Percentiles rank a stretch among this genome's conserved stretches.
Conservation (phyloP, 1,284 basidiomycete species). For the Naganishia cerealis region DNA sequence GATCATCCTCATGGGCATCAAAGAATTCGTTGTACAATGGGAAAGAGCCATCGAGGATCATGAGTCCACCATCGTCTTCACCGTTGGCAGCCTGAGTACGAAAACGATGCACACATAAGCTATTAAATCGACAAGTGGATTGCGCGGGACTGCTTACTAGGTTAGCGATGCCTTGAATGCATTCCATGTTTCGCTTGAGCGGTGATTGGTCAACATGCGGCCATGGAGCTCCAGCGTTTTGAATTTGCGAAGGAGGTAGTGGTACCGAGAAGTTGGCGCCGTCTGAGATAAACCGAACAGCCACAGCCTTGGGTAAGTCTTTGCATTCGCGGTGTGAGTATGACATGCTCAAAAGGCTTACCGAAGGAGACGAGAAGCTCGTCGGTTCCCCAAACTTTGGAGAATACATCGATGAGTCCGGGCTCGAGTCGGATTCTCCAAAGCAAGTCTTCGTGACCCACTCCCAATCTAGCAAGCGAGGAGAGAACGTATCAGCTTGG, state of each 20-base stretch:
- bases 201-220: slow-evolving; percentile 54
- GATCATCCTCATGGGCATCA: slow-evolving; percentile 43
- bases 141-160: slow-evolving; percentile 35
- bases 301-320: slow-evolving; percentile 20
- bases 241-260: slow-evolving; percentile 39
- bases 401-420: slow-evolving; percentile 47
- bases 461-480: slow-evolving; percentile 46
- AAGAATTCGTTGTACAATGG: slow-evolving; percentile 51
- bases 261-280: slow-evolving; percentile 52
- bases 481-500: not conserved
- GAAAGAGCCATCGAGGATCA: slow-evolving; percentile 51
- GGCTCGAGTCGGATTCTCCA: slow-evolving; percentile 54
- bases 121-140: not conserved
- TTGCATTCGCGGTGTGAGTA: not conserved
- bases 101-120: not conserved
- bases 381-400: slow-evolving; percentile 53
- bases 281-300: slow-evolving; percentile 3
- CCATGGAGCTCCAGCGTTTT: slow-evolving; percentile 44
- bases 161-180: slow-evolving; percentile 55
- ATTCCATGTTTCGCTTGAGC: slow-evolving; percentile 48
- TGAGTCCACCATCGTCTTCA: slow-evolving; percentile 54
- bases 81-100: slow-evolving; percentile 43
- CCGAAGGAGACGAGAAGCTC: slow-evolving; percentile 52
- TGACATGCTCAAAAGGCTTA: slow-evolving; percentile 30
- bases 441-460: slow-evolving; percentile 51